These are phyloP conservation scores for Ascochyta viciae-villosae DNA, from an alignment of 2,329 filamentous ascomycete species.

Conservation along the genomic window DNA sequence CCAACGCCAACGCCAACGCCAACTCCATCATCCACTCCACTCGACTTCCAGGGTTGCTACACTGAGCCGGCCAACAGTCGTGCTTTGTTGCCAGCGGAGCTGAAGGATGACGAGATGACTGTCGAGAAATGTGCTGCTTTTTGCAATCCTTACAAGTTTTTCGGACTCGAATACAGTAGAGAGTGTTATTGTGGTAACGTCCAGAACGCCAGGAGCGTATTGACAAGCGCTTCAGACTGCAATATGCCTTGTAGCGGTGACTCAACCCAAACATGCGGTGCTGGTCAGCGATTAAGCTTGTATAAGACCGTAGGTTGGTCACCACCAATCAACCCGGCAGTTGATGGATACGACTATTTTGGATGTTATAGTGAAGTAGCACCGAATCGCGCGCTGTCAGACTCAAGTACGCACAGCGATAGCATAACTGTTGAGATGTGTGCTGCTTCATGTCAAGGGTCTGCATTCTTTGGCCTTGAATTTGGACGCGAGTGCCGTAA, in stretches of 20 bases:
- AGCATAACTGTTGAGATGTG: constrained; percentile 47
- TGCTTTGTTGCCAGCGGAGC: constrained; percentile 22
- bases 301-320: constrained; percentile 48
- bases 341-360: constrained; percentile 35
- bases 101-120: constrained; percentile 25
- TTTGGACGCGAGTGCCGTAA: constrained; percentile 30
- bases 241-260: constrained; percentile 33
- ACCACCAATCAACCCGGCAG: constrained; percentile 25
- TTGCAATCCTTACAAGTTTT: constrained; percentile 31
- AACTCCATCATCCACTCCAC: constrained; percentile 16
- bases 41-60: constrained; percentile 34
- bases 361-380: constrained; percentile 53
- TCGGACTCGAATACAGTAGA: constrained; percentile 31
- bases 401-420: constrained; percentile 41
- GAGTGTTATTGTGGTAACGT: constrained; percentile 32
- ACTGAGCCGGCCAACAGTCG: constrained; percentile 22
- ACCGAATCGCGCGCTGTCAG: constrained; percentile 37
- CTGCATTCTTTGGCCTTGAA: constrained; percentile 49
- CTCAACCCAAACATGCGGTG: constrained; percentile 27
- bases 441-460: constrained; percentile 37
- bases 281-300: constrained; percentile 36
- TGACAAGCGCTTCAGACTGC: constrained; percentile 25
- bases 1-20: not conserved
- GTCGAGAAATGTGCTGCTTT: constrained; percentile 30
- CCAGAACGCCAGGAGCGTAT: constrained; percentile 20